Evolutionary conservation across 805 yeast species (phyloP), one percentile per base, ranked within the genome.

Genomic region (Suhomyces kilbournensis): DNA sequence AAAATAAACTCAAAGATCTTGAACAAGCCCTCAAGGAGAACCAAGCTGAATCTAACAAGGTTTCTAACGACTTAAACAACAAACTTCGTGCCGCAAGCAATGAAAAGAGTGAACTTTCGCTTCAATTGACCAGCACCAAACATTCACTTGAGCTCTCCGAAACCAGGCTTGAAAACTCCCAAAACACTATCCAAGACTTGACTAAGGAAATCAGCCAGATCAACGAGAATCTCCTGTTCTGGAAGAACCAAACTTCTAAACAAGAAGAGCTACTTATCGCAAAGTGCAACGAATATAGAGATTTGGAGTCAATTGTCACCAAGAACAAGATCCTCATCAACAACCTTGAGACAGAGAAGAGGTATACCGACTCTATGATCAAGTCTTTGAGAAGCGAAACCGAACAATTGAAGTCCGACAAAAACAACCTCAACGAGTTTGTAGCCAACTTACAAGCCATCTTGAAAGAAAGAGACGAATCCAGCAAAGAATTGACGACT

Each of bases 371-470:
- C 39, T 61, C 80, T 0, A 60, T 78, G 12, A 85, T 83, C 56
- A 65, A 69, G 15, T 71, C 86, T 9, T 65, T 88, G 28, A 70
- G 77, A 30, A 69, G 70, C 12, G 90, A 87, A 55, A 75, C 83
- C 42, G 68, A 70, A 7, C 77, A 74, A 26, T 67, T 88, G 51
- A 69, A 76, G 44, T 76, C 77, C 2, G 96, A 90, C 61, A 83
- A 81, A 59, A 66, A 77, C 5, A 77, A 81, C 49, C 69, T 89
- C 40, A 84, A 79, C 57, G 76, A 80, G 3, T 72, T 84, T 53
- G 76, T 88, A 8, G 65, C 79, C 7, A 85, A 79, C 59, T 68
- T 89, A 44, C 93, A 88, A 65, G 61, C 82, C 2, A 62, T 82
- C 39, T 82, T 83, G 51, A 75, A 75, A 49, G 92, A 88, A 62